These are phyloP conservation scores for Telfairia occidentalis DNA, from an alignment of 331 rosid genomes.

Conservation along the genomic window DNA sequence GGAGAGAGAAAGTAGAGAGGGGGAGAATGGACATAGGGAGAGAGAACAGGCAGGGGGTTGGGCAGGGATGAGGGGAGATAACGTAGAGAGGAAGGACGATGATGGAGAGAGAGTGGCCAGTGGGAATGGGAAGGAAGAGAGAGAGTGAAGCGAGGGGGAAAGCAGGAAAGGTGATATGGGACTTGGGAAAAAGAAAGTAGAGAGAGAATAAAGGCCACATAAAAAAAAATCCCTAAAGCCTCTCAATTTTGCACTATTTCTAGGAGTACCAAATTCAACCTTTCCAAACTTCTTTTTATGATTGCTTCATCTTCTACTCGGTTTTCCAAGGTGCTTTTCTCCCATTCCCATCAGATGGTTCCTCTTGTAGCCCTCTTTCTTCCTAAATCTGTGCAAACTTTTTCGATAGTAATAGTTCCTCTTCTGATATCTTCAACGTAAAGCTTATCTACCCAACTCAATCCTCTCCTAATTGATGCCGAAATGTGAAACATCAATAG, in stretches of 20 bases:
- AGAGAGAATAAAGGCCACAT: too few relatives aligned
- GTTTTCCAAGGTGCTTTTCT: neutral
- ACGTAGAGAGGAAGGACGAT: neutral
- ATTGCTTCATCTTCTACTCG: neutral
- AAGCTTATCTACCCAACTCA: neutral
- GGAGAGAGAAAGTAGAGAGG: neutral
- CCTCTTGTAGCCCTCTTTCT: neutral
- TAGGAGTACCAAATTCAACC: neutral
- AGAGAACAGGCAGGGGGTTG: neutral
- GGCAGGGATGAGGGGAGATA: neutral
- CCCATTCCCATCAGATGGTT: neutral
- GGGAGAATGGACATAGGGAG: neutral
- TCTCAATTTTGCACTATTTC: neutral
- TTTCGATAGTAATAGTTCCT: neutral
- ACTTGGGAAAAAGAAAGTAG: neutral
- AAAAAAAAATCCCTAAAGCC: neutral
- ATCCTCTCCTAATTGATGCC: neutral
- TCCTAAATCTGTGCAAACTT: neutral
- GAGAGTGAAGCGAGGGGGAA: neutral
- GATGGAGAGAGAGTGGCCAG: neutral
- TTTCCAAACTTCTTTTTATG: neutral
- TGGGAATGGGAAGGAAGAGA: neutral
- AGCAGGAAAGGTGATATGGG: neutral
- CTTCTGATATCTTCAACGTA: neutral
- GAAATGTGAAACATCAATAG: neutral